These are phyloP conservation scores for Naematelia encephala DNA, from an alignment of 768 basidiomycete species.

Conservation along the genomic window DNA sequence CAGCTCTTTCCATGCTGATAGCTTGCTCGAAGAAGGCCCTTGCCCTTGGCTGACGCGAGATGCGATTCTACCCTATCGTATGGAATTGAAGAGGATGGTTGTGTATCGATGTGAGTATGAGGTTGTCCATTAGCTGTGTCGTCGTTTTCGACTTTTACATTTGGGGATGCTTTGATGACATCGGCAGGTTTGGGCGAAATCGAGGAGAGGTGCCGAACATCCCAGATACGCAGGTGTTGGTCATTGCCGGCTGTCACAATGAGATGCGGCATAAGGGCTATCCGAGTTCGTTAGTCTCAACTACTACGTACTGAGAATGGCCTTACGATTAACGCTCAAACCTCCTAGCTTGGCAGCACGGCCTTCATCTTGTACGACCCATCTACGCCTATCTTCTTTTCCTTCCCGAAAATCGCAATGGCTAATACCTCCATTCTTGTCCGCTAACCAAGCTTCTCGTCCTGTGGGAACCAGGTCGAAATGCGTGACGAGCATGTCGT, in stretches of 20 bases:
- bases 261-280: conserved; percentile 45
- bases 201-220: conserved; percentile 39
- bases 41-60: conserved; percentile 25
- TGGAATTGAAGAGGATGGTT: conserved; percentile 18
- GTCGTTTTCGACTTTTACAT: not conserved
- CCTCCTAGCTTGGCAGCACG: conserved; percentile 50
- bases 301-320: conserved; percentile 5
- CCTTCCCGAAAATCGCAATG: conserved; percentile 46
- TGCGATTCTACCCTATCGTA: conserved; percentile 22
- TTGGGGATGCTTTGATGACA: not conserved
- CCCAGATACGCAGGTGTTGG: conserved; percentile 49
- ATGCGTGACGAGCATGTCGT: conserved; percentile 51
- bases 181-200: not conserved
- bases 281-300: conserved; percentile 17
- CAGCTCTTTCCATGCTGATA: conserved; percentile 49
- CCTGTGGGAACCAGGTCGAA: conserved; percentile 51
- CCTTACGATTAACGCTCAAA: conserved; percentile 48
- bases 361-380: conserved; percentile 39
- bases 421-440: conserved; percentile 48
- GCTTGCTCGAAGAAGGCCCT: conserved; percentile 29
- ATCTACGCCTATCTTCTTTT: conserved; percentile 28
- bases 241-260: conserved; percentile 50
- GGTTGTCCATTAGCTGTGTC: not conserved
- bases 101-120: conserved; percentile 15
- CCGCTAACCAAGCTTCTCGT: conserved; percentile 47